Base-by-base conservation (phyloP, 768 basidiomycete genomes). In the Strobilomyces echinocephalus region DNA sequence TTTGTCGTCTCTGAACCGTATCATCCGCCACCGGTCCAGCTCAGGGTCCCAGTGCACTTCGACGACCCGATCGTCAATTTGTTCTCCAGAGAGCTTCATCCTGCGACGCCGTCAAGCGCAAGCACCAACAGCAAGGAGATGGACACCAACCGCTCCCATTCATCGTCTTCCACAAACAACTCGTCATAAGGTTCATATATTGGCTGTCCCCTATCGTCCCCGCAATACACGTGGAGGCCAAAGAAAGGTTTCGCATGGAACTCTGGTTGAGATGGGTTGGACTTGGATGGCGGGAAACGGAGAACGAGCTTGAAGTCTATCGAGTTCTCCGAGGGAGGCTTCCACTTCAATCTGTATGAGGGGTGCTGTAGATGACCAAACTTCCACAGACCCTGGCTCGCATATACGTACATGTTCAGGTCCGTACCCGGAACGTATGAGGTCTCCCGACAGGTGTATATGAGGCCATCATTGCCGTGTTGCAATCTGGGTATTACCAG, bases 271-370 rank as follows among this genome's bases (percentile, higher is more conserved):
- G 72, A 60, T 0, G 81, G 76, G 48, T 84, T 69, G 21, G 72
- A 71, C 15, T 67, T 65, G 4, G 72, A 69, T 1, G 92, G 82
- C 1, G 95, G 94, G 68, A 98, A 99, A 31, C 92, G 86, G n/a
- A 99, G 75, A 46, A 94, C 81, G 28, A 98, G 85, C 69, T 93
- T 92, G 77, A 99, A 98, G 70, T 99, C 97, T 62, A 98, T 87
- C 2, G 94, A 95, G 68, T 99, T 99, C 66, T 98, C 95, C 2
- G 88, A 90, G 0, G 97, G 94, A 1, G 95, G 94, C 70, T 99
- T 99, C 97, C 97, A 99, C 71, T 99, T 99, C 64, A 99, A 70
- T 58, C 95, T 98, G 38, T 49, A 33, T 16, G 44, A 58, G 21
- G 31, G 11, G 56, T 55, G 33, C 34, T 51, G 48, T 60, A 36